A percentile compares a stretch with the other conserved stretches of the same genome.
Conservation (phyloP, 306 rosid genomes). For the Fragaria ananassa region DNA sequence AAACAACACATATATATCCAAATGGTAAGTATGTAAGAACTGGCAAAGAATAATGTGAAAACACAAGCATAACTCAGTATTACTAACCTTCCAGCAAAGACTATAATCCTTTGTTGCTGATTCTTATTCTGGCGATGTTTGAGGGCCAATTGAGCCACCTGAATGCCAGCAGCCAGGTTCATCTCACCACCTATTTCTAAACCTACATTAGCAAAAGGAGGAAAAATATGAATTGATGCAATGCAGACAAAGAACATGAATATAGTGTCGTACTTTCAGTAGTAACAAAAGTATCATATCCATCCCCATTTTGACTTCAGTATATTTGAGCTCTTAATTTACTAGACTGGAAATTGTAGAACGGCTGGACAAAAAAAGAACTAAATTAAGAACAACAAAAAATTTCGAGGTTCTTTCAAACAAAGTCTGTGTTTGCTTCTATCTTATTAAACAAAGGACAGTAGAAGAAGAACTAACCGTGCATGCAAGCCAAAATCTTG, state of each 20-base stretch:
- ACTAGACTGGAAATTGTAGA: too few species aligned
- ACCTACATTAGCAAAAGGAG: conserved; percentile 39
- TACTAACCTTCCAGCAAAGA: conserved; percentile 83
- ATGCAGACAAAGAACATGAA: neutral
- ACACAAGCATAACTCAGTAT: neutral
- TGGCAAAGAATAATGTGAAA: conserved; percentile 1
- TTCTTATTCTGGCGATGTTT: conserved; percentile 98
- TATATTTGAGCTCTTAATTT: too few species aligned
- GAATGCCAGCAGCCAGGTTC: conserved; percentile 93
- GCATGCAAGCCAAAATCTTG: conserved; percentile 89
- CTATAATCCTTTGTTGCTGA: conserved; percentile 93
- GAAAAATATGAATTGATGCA: neutral
- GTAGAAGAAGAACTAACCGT: conserved; percentile 45
- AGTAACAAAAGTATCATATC: neutral
- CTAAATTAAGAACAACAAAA: neutral
- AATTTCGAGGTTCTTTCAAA: neutral
- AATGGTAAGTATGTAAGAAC: conserved; percentile 10
- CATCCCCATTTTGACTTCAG: too few species aligned
- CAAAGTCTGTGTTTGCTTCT: neutral
- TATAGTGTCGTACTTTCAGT: neutral
- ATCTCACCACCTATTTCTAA: conserved; percentile 91
- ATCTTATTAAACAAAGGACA: too few species aligned
- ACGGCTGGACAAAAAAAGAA: too few species aligned
- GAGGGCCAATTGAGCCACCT: conserved; percentile 95
- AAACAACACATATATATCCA: conserved; percentile 20